Evolutionary conservation across 306 rosid genomes (phyloP).

Genomic region (Corylus heterophylla): DNA sequence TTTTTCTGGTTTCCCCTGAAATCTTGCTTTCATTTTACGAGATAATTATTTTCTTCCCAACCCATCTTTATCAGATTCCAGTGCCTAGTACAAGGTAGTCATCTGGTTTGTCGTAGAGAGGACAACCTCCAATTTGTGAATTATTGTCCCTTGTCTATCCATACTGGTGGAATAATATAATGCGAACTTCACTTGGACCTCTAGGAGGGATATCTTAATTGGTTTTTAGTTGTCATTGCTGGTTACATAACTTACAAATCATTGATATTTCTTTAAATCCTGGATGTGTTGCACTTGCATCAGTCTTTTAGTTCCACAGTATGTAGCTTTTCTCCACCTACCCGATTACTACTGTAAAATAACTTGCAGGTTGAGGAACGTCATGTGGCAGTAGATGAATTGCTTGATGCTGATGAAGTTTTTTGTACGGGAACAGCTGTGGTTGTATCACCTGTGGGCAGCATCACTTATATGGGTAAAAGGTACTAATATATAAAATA

Average conservation of each 20-base stretch:
- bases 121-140: neutral
- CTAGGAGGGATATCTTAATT: slow-evolving; percentile 3
- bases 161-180: neutral
- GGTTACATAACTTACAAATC: neutral
- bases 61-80: neutral
- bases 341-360: slow-evolving; percentile 16
- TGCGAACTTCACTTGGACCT: neutral
- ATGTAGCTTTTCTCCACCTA: neutral
- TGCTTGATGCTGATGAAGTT: slow-evolving; percentile 92
- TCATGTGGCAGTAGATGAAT: slow-evolving; percentile 75
- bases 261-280: neutral
- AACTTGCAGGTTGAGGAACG: slow-evolving; percentile 91
- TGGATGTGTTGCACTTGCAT: slow-evolving; percentile 6
- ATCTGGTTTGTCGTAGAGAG: neutral
- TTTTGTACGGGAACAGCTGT: slow-evolving; percentile 98
- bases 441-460: slow-evolving; percentile 96
- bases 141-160: neutral
- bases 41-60: neutral
- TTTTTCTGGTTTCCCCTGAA: neutral
- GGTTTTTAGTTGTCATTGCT: neutral
- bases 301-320: neutral
- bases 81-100: neutral
- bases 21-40: neutral
- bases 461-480: slow-evolving; percentile 72
- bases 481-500: slow-evolving; percentile 37